phyloP scores from a whole-genome alignment of 768 basidiomycete species.

The Pleurotus platypus region DNA sequence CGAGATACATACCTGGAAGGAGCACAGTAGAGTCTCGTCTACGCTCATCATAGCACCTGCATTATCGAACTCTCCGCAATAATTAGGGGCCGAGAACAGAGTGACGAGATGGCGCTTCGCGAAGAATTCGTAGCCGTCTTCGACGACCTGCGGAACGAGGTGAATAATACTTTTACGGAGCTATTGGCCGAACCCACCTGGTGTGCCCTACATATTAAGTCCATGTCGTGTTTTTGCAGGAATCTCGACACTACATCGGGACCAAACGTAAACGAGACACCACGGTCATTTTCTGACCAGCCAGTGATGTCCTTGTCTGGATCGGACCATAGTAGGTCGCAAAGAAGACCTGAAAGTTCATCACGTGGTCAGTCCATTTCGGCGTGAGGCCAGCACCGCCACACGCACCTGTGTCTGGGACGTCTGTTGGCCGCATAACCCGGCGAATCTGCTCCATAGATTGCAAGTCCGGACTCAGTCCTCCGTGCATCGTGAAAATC shows the following conservation, averaged over 20 bases:
- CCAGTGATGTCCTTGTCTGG: constrained; percentile 99
- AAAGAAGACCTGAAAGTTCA: constrained; percentile 68
- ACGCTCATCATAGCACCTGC: constrained; percentile 99
- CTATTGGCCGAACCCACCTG: constrained; percentile 51
- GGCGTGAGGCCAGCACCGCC: not conserved
- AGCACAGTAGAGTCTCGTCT: constrained; percentile 94
- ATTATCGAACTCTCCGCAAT: constrained; percentile 97
- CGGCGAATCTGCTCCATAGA: constrained; percentile 99
- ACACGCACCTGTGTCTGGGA: constrained; percentile 89
- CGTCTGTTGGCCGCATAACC: constrained; percentile 98
- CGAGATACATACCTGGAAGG: constrained; percentile 76
- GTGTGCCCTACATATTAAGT: constrained; percentile 96
- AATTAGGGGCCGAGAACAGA: constrained; percentile 94
- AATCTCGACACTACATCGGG: constrained; percentile 98
- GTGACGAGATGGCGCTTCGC: constrained; percentile 97
- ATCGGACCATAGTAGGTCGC: constrained; percentile 97
- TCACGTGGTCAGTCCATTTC: constrained; percentile 6
- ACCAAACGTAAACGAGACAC: constrained; percentile 98
- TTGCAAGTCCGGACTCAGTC: constrained; percentile 94
- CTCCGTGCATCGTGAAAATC: constrained; percentile 99
- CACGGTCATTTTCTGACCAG: constrained; percentile 99
- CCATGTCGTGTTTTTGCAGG: constrained; percentile 99
- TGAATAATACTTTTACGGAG: not conserved
- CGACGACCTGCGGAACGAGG: constrained; percentile 69
- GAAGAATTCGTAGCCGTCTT: constrained; percentile 99